Evolutionary conservation across 169 alveolate genomes (phyloP).

Genomic region (Plasmodium vivax): DNA sequence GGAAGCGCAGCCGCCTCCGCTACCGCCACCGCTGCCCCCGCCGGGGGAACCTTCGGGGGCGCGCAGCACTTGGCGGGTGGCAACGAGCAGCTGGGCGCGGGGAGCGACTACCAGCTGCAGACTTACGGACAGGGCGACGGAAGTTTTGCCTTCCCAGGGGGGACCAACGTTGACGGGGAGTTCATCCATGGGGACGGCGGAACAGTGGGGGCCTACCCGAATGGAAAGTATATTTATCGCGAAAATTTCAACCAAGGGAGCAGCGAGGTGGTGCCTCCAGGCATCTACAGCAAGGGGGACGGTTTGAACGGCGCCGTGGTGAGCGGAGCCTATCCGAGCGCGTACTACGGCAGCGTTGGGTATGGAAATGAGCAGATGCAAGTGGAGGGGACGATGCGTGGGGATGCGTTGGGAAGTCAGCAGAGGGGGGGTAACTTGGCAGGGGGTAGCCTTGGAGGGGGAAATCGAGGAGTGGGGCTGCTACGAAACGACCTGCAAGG

Average conservation of each 20-base stretch:
- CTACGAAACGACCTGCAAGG: not conserved
- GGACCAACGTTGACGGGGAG: not conserved
- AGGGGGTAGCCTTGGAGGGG: not conserved
- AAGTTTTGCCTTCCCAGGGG: not conserved
- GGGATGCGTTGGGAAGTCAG: not conserved
- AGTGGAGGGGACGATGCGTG: not conserved
- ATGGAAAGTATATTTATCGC: not conserved
- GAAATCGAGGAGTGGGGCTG: not conserved
- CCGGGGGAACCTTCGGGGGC: not conserved
- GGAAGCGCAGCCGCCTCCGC: no score
- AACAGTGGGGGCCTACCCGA: not conserved
- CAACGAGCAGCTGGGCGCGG: not conserved
- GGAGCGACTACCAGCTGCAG: not conserved
- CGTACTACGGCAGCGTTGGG: not conserved
- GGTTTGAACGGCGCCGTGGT: not conserved
- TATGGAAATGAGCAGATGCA: not conserved
- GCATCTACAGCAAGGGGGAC: not conserved
- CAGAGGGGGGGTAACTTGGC: not conserved
- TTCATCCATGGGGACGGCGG: no score
- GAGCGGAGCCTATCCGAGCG: not conserved
- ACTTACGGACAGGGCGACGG: not conserved
- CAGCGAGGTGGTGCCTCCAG: not conserved
- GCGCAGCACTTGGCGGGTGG: not conserved
- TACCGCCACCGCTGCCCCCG: no score
- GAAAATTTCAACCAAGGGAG: not conserved